Base-by-base conservation (phyloP, 169 alveolate species). In the Plasmodium cynomolgi region DNA sequence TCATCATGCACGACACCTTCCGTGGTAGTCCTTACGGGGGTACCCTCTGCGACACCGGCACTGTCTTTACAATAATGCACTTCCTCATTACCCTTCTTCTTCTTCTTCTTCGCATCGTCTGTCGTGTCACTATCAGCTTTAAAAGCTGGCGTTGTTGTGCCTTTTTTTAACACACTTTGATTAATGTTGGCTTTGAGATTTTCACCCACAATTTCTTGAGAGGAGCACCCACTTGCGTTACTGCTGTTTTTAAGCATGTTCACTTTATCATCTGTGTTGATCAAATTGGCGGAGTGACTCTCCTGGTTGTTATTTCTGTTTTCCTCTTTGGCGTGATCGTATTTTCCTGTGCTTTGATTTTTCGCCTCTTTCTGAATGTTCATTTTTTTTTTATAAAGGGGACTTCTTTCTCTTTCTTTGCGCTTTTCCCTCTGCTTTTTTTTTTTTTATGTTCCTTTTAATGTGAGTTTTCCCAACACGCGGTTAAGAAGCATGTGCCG, bases 121-220 rank as follows among this genome's bases (percentile, higher is more conserved):
- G 17, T 23, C 23, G 20, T 58, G 72, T 56, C 44, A 26, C 26
- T 2, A 58, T 58, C 72, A 58, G 9, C 17, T 56, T 83, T 83
- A 56, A 83, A 20, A 83, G 11, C 1, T 11, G 34, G 71, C 15
- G n/a, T 1, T 20, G 71, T 74, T 33, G 33, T 83, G 26, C 58
- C 41, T 83, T 83, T n/a, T 58, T 83, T 83, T 62, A 83, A 83
- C 34, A 58, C 29, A 83, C 80, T 83, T 83, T 23, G 77, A 13
- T 83, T 74, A 11, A 17, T 83, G 3, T 29, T 68, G 17, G 3
- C 37, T 58, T 83, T 83, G 26, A 6, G 62, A 34, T 84, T 41
- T 41, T 23, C 92, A 84, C 33, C 33, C 2, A 15, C 47, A 7
- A 34, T 84, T 23, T 84, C 83, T 68, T 68, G 44, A 37, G 82